Percentiles rank a stretch among this genome's conserved stretches.
phyloP scores from a whole-genome alignment of 192 early-diverging fungal species.

The Borealophlyctis nickersoniae region DNA sequence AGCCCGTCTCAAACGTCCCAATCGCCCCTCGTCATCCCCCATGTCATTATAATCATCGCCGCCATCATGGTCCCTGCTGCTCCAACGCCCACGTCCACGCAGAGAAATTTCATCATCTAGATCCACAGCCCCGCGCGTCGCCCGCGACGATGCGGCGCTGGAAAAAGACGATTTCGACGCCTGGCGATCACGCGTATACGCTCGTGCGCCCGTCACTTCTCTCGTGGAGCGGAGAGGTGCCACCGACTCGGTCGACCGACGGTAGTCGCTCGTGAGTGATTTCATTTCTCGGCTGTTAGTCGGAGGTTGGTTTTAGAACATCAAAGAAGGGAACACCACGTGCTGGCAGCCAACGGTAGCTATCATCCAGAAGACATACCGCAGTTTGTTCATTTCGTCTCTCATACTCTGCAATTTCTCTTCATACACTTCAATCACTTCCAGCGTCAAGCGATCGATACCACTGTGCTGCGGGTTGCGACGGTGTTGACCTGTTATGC shows the following conservation, averaged over 20 bases:
- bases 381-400: slow-evolving; percentile 23
- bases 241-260: neutral
- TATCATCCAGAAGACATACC: slow-evolving; percentile 22
- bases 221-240: neutral
- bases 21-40: slow-evolving; percentile 2
- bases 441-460: slow-evolving; percentile 39
- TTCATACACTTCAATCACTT: slow-evolving; percentile 45
- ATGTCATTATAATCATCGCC: neutral
- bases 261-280: slow-evolving; percentile 1
- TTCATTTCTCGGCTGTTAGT: slow-evolving; percentile 2
- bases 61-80: no score
- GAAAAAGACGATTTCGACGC: no score
- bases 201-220: slow-evolving; percentile 18
- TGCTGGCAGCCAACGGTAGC: neutral
- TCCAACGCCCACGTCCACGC: neutral
- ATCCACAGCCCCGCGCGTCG: neutral
- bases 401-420: slow-evolving; percentile 17
- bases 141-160: neutral
- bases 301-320: neutral
- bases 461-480: slow-evolving; percentile 33
- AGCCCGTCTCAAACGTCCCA: slow-evolving; percentile 4
- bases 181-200: no score
- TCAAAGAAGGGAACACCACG: neutral
- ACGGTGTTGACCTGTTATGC: slow-evolving; percentile 25
- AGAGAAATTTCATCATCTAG: neutral